Base-by-base conservation (phyloP, 2,329 filamentous ascomycete genomes). In the Proliferodiscus dingleyae region DNA sequence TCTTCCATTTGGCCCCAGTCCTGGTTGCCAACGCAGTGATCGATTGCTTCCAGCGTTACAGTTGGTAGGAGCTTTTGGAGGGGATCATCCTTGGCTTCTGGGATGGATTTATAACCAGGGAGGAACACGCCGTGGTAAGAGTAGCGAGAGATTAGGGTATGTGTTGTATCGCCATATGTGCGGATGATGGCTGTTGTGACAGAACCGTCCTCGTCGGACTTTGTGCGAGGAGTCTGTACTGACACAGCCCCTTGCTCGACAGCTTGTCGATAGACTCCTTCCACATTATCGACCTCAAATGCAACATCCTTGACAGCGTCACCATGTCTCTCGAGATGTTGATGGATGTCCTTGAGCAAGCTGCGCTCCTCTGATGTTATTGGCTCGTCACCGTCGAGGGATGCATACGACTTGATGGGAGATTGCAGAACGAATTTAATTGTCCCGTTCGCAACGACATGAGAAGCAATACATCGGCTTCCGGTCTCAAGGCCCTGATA, bases 1-100 rank as follows among this genome's bases (percentile, higher is more conserved):
- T 72, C 72, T 49, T 73, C 72, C 80, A 97, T 95, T 66, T 90
- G 83, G 67, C 89, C 76, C 91, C 91, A 96, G 68, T 89, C 85
- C 72, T 96, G 90, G 73, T 97, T 96, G 55, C 91, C 91, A 58
- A 97, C 91, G 68, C 91, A 96, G 75, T 97, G 91, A 70, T 97
- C 91, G 69, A 97, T 89, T 56, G 81, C 81, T 51, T 78, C 76
- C 44, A 95, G 77, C 8, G 72, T 66, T 11, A 95, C 78, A 1
- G 70, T 59, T 0, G 89, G 88, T 18, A 88, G 70, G 22, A 65
- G 37, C 9, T 70, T 56, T 16, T 56, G 46, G 2, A 64, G 49
- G 0, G 61, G 60, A 61, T 66, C 21, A 65, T 61, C 2, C 67
- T 64, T 47, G 64, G 55, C 43, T 6, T 40, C 9, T 63, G 62